Percentiles rank a stretch among this genome's conserved stretches.
Conservation (phyloP, 306 rosid species). For the Cyclanthera cordifolia region DNA sequence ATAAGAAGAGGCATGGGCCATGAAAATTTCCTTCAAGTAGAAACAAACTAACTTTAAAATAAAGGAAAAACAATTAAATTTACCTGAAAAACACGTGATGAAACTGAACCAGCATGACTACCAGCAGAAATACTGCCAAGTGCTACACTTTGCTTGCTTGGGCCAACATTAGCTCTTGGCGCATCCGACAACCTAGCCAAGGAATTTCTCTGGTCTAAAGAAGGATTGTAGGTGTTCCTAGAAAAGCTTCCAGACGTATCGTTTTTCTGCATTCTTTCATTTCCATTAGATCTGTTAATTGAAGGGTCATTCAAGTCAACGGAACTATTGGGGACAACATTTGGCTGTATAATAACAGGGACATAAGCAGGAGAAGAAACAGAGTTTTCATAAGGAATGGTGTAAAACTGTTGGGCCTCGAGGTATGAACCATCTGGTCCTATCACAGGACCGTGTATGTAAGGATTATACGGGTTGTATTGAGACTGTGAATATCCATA, state of each 20-base stretch:
- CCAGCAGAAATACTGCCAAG: constrained; percentile 46
- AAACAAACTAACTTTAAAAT: neutral
- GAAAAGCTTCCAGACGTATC: constrained; percentile 49
- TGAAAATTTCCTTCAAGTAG: neutral
- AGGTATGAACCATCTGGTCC: constrained; percentile 61
- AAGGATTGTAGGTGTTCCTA: constrained; percentile 40
- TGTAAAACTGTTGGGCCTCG: constrained; percentile 58
- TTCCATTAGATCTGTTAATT: constrained; percentile 49
- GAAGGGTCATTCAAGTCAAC: constrained; percentile 37
- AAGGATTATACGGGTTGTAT: constrained; percentile 92
- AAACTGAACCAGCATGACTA: constrained; percentile 33
- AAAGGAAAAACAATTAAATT: neutral
- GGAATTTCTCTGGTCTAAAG: constrained; percentile 46
- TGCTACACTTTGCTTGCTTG: constrained; percentile 41
- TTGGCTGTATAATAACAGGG: constrained; percentile 58
- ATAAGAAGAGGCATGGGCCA: neutral
- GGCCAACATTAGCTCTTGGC: constrained; percentile 41
- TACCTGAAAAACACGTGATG: constrained; percentile 59
- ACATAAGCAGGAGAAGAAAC: constrained; percentile 51
- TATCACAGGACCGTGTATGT: constrained; percentile 83
- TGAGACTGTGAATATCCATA: constrained; percentile 97
- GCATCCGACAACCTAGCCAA: constrained; percentile 53
- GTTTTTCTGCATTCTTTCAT: constrained; percentile 50
- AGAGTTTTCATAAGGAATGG: constrained; percentile 53
- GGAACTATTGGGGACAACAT: constrained; percentile 43